Evolutionary conservation across 495 filamentous ascomycete species (phyloP), one percentile per base, ranked within the genome.

Genomic region (Aspergillus incahuasiensis): DNA sequence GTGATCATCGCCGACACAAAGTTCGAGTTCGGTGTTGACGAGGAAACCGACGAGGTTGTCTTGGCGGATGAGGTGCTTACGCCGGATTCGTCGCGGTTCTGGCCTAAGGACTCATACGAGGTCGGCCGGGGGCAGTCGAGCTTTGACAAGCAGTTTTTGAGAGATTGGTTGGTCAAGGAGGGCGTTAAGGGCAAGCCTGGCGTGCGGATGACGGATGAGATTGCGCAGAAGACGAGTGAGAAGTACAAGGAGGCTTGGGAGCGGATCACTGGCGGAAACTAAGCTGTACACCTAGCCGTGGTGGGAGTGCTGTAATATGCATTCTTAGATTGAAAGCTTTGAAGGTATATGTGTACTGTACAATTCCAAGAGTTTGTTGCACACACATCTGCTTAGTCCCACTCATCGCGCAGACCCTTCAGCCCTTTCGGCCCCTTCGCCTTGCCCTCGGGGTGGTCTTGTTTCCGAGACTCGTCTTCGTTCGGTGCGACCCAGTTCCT

Each of bases 1-100:
- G 91, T 98, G 55, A 91, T 97, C 60, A 91, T 97, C 50, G 92
- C 91, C 13, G 88, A 92, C 69, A 92, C 87, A 25, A 92, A 92
- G 69, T 90, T 92, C 66, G 89, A 92, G 66, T 88, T 90, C 68
- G 88, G 76, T 11, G 73, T 95, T 18, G 90, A 96, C 62, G 76
- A 83, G 61, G 82, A 80, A 56, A 85, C 83, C 0, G 79, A 88
- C 55, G 85, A 89, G 62, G 79, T 98, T 6, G 86, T 95, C 16
- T 75, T 97, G 16, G 83, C 94, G 5, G 94, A 98, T 66, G 94
- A 98, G 70, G 91, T 96, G 15, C 75, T 97, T 40, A 97, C 92
- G 7, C 86, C 85, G 16, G 89, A 94, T 66, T 88, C 84, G 41
- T 91, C 86, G 12, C 84, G 94, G 9, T 96, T 97, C 79, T 98